Evolutionary conservation across 345 rosid genomes (phyloP).

Genomic region (Linum tenue): DNA sequence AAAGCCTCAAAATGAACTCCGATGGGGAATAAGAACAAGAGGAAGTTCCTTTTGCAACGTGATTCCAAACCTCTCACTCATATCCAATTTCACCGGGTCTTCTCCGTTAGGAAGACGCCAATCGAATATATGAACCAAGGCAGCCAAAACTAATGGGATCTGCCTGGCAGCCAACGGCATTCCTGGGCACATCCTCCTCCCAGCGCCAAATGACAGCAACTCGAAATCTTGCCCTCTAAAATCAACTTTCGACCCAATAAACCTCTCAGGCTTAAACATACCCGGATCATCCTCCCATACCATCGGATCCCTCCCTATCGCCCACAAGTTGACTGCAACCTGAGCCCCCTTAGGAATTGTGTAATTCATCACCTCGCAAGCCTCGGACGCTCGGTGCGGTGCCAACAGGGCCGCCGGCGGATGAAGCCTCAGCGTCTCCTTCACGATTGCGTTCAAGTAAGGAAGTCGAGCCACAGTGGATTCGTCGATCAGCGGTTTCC

Average conservation of each 20-base stretch:
- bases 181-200: conserved; percentile 2
- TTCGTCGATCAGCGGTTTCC: background rate
- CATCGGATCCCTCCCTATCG: background rate
- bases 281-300: background rate
- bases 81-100: background rate
- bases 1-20: conserved; percentile 7
- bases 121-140: background rate
- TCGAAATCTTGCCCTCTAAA: background rate
- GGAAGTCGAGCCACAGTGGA: background rate
- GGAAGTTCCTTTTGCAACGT: background rate
- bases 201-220: background rate
- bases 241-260: background rate
- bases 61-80: background rate
- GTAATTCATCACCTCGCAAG: background rate
- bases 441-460: background rate
- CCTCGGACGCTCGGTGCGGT: background rate
- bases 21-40: background rate
- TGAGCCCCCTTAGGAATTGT: background rate
- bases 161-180: background rate
- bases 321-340: background rate
- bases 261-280: conserved; percentile 5
- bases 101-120: background rate
- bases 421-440: conserved; percentile 4
- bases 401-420: background rate
- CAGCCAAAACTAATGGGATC: background rate